Evolutionary conservation across 352 stramenopile species (phyloP), one percentile per base, ranked within the genome.

Genomic region (Globisporangium acanthophoron): DNA sequence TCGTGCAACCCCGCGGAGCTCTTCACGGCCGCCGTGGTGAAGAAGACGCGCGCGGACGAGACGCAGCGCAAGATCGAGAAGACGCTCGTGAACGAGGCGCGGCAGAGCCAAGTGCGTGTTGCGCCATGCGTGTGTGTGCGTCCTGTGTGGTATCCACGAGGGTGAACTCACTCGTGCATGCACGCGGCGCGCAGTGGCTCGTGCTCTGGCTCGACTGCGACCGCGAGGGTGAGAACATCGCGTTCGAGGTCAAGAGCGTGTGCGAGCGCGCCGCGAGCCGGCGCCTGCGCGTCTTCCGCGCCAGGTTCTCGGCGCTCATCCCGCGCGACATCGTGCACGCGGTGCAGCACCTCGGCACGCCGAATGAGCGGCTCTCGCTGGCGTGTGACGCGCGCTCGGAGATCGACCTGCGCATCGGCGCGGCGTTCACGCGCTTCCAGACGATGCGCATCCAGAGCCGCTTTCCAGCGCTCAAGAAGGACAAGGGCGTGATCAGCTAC

Each of bases 151-250:
- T 40, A 27, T 27, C 7, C 35, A 15, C 35, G 3, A 37, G 20
- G 5, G n/a, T 18, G 16, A 9, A 18, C 11, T 40, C 20, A 51
- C 39, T 66, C 11, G 61, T 58, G 13, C 33, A 52, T 52, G 56
- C 56, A 39, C 52, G 11, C 39, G 45, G 5, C 18, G 40, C 54
- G 3, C 51, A 96, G 87, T 94, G 85, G 78, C 83, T 99, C 1
- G 79, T 98, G 35, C 73, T 99, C 35, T 99, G 98, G 98, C 74
- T 99, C 24, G 98, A 99, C 93, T 99, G 97, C 65, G 98, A 99
- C 91, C 90, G 96, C 29, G 98, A 99, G 70, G 97, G 98, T n/a
- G 97, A 99, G 70, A 98, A 98, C 54, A 99, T 99, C 66, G 96
- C 90, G 13, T 98, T 98, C 67, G 97, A 99, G 70, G 89, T 98